phyloP scores from a whole-genome alignment of 2,329 filamentous ascomycete genomes.

The Scleromitrula shiraiana region DNA sequence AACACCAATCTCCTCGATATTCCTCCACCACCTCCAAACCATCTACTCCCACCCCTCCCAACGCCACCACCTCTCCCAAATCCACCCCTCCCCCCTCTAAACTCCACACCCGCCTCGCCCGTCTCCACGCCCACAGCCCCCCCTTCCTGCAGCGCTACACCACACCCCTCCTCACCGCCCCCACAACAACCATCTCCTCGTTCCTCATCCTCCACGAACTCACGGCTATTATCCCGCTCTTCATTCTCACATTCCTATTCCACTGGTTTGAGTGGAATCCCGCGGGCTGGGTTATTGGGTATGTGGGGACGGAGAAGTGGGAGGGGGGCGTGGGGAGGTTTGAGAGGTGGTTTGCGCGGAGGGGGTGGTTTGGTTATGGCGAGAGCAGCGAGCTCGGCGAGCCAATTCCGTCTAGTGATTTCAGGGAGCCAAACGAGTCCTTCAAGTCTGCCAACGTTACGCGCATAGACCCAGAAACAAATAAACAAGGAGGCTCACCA shows the following conservation, averaged over 20 bases:
- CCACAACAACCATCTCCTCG: conserved; percentile 72
- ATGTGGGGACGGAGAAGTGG: no score
- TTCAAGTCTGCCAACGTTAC: no score
- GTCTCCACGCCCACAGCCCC: no score
- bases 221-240: conserved; percentile 73
- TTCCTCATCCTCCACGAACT: conserved; percentile 90
- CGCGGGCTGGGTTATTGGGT: conserved; percentile 10
- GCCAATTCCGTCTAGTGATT: no score
- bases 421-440: no score
- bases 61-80: not conserved
- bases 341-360: conserved; percentile 67
- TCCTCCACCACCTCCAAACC: not conserved
- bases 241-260: conserved; percentile 68
- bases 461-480: no score
- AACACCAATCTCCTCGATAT: no score
- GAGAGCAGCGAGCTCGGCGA: not conserved
- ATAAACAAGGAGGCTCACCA: no score
- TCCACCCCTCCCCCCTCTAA: not conserved
- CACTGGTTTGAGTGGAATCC: conserved; percentile 75
- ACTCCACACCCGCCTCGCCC: conserved; percentile 16
- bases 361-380: conserved; percentile 68
- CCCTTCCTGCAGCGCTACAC: conserved; percentile 62
- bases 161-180: conserved; percentile 62
- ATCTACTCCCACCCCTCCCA: not conserved
- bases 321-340: conserved; percentile 55